phyloP scores from a whole-genome alignment of 306 rosid species.

The Vicia sativa region DNA sequence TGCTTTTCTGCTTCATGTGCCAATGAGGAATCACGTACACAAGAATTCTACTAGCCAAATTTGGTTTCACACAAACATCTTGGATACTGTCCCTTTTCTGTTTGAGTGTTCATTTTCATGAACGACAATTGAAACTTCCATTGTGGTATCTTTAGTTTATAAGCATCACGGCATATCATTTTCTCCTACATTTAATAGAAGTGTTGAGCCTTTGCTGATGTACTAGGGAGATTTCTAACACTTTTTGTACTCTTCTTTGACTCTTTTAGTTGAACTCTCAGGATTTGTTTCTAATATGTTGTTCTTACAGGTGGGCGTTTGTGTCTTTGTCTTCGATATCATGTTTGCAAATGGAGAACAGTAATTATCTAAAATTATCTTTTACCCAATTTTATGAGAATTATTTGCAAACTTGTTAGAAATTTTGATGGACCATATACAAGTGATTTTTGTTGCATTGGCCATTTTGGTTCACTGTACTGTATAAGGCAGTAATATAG shows the following conservation, averaged over 20 bases:
- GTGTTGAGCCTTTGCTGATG: neutral
- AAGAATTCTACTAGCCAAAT: neutral
- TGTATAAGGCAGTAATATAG: constrained; percentile 16
- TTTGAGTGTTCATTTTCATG: neutral
- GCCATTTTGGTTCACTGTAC: constrained; percentile 5
- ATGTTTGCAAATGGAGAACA: constrained; percentile 83
- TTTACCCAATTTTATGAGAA: constrained; percentile 13
- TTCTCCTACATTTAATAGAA: neutral
- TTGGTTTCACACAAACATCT: neutral
- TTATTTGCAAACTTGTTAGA: constrained; percentile 33
- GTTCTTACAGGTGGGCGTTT: constrained; percentile 78
- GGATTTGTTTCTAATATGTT: constrained; percentile 39
- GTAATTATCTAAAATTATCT: constrained; percentile 55
- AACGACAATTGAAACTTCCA: neutral
- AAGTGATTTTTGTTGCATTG: constrained; percentile 33
- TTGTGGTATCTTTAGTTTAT: neutral
- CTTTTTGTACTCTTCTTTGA: constrained; percentile 7
- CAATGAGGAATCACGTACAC: no score
- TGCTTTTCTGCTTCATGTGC: no score
- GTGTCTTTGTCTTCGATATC: constrained; percentile 84
- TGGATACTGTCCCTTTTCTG: neutral
- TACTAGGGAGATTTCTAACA: constrained; percentile 14
- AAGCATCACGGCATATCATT: neutral
- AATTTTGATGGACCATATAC: constrained; percentile 22
- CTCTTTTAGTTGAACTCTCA: constrained; percentile 32